Base-by-base conservation (phyloP, 2,329 filamentous ascomycete genomes). In the Thelonectria blattea region DNA sequence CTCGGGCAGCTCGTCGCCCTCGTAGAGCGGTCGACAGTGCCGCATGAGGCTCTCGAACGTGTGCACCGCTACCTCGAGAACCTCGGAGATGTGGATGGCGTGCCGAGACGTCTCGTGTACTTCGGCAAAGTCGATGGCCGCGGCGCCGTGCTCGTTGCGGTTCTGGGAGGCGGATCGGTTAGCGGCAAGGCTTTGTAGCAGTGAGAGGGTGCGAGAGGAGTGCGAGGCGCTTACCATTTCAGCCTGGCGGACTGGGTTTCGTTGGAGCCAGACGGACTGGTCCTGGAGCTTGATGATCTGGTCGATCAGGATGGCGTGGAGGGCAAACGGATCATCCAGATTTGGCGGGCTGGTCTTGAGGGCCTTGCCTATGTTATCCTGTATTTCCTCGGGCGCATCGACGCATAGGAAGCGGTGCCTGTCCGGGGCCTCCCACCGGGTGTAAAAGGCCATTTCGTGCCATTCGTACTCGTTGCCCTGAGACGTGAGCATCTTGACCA, bases 81-180 rank as follows among this genome's bases (percentile, higher is more conserved):
- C 53, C 22, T 56, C 53, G 37, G 45, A 56, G 22, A 56, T 47
- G 17, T 56, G 53, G 15, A 56, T 49, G 14, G 53, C 53, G 32
- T 56, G 53, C 11, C 53, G 27, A 7, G 53, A 56, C n/a, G 49
- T 32, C 22, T 56, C 53, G n/a, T 56, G 53, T 14, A 56, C 14
- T 11, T 24, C 45, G 22, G 17, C 27, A 22, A 56, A 56, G 37
- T 43, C 24, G 34, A 43, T n/a, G 7, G 45, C 45, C 18, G 15
- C 17, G 14, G 49, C 24, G 17, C 53, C 53, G 2, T 56, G n/a
- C 1, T 42, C 30, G 8, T 56, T 22, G 12, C 53, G 43, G 22
- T 22, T 30, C 53, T 56, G 37, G n/a, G 22, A 24, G 20, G 17
- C 7, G 1, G 22, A 42, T 18, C 27, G 27, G 45, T 17, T 10